Evolutionary conservation across 352 stramenopile species (phyloP), one percentile per base, ranked within the genome.

Genomic region (Phytophthora colocasiae): DNA sequence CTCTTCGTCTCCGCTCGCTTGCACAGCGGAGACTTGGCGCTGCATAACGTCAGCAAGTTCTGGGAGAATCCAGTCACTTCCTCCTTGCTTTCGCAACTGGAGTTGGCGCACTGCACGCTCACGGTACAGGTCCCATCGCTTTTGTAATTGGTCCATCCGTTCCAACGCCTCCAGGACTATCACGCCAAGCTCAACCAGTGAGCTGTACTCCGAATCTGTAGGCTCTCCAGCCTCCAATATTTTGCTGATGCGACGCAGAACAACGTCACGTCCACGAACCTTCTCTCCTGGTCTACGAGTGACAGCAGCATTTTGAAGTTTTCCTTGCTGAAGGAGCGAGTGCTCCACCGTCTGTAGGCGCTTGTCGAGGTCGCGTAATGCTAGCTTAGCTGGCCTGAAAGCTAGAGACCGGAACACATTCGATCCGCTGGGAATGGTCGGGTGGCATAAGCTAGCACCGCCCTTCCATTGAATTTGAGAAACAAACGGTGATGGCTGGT

Each of bases 161-260:
- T 92, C 83, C 12, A 94, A 52, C 0, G 86, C 89, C 63, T 94
- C 86, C 10, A 94, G 68, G 4, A 94, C 73, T 31, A 92, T 80
- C 41, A 92, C 75, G 15, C 78, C 86, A 3, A 94, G 71, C 75
- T 94, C 80, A 58, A 94, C 55, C 12, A 94, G 61, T 12, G 83
- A 77, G 60, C 66, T 85, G 58, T 89, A 60, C 54, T 90, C 78
- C 0, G 67, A 61, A 39, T 78, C 81, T 9, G 66, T 79, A 26
- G 80, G 80, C 43, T 92, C 84, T 6, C 80, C 80, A 12, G 82
- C 83, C n/a, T 87, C 80, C 9, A 90, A 50, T 44, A 94, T 87
- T 51, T 81, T 91, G 50, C 66, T 73, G 36, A 94, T 81, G 46
- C 86, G 83, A 4, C 86, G 80, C 39, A 90, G 49, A 1, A 94